Conservation (phyloP, 768 basidiomycete genomes). For the Mycena galericulata region DNA sequence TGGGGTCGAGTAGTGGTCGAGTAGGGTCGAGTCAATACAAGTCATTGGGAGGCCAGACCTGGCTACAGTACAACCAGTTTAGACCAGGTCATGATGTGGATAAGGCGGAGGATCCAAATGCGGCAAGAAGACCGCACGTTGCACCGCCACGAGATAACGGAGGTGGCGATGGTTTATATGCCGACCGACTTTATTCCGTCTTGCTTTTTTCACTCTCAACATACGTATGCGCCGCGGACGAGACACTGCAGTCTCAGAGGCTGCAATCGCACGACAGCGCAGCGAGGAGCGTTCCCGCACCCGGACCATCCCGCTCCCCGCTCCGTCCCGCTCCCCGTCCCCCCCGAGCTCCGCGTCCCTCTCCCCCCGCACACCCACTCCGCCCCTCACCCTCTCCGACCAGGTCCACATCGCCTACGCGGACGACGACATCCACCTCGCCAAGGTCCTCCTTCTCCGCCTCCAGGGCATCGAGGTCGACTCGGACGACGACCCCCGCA, state of each 20-base stretch:
- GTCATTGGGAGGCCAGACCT: no score
- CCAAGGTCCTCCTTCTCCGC: constrained; percentile 71
- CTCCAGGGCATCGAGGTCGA: constrained; percentile 73
- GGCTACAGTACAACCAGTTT: no score
- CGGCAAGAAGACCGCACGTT: no score
- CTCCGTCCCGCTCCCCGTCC: constrained; percentile 32
- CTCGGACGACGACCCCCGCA: constrained; percentile 70
- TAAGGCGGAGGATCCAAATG: no score
- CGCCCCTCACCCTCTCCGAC: constrained; percentile 65
- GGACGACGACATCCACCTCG: constrained; percentile 73
- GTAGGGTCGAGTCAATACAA: no score
- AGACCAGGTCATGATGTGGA: no score
- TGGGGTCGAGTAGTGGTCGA: no score
- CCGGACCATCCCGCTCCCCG: background rate
- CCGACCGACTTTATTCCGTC: background rate
- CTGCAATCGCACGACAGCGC: background rate
- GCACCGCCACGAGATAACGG: no score
- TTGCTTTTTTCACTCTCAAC: background rate
- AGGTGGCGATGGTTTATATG: background rate
- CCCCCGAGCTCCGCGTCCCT: constrained; percentile 42
- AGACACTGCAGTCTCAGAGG: background rate
- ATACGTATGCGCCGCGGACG: background rate
- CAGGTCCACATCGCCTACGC: constrained; percentile 77
- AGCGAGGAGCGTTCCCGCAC: constrained; percentile 1
- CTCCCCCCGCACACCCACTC: constrained; percentile 47